A percentile compares a stretch with the other conserved stretches of the same genome.
Conservation (phyloP, 805 yeast genomes). For the Grigorovia humatica region DNA sequence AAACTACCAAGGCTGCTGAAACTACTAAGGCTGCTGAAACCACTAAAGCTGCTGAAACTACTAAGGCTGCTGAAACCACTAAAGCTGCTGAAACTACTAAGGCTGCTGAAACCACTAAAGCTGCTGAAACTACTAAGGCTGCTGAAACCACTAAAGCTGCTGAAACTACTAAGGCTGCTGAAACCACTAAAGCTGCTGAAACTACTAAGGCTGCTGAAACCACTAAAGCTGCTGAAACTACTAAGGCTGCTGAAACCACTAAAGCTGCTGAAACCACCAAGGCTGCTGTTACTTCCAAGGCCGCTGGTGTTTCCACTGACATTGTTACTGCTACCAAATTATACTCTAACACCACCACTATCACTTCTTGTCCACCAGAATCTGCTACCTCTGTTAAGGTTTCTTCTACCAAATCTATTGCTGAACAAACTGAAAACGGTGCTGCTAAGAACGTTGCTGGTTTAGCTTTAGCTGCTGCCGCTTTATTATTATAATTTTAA, state of each 20-base stretch:
- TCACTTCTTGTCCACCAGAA: slow-evolving; percentile 2
- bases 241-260: slow-evolving; percentile 5
- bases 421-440: slow-evolving; percentile 14
- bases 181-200: slow-evolving; percentile 5
- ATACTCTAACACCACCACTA: slow-evolving; percentile 2
- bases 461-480: slow-evolving; percentile 5
- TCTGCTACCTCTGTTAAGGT: slow-evolving; percentile 1
- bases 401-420: not conserved
- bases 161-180: slow-evolving; percentile 8
- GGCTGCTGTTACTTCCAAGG: slow-evolving; percentile 5
- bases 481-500: not conserved
- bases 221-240: slow-evolving; percentile 2
- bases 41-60: slow-evolving; percentile 5
- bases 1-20: slow-evolving; percentile 3
- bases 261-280: slow-evolving; percentile 7
- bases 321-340: slow-evolving; percentile 2
- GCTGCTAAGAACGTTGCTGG: slow-evolving; percentile 13
- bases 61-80: slow-evolving; percentile 7
- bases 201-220: slow-evolving; percentile 3
- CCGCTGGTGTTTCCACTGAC: slow-evolving; percentile 8
- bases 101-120: slow-evolving; percentile 3
- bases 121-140: slow-evolving; percentile 4
- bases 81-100: slow-evolving; percentile 4
- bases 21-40: slow-evolving; percentile 5
- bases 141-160: slow-evolving; percentile 6